A percentile compares a stretch with the other conserved stretches of the same genome.
These are phyloP conservation scores for Colletotrichum cuscutae DNA, from an alignment of 2,329 filamentous ascomycete species.

Conservation along the genomic window DNA sequence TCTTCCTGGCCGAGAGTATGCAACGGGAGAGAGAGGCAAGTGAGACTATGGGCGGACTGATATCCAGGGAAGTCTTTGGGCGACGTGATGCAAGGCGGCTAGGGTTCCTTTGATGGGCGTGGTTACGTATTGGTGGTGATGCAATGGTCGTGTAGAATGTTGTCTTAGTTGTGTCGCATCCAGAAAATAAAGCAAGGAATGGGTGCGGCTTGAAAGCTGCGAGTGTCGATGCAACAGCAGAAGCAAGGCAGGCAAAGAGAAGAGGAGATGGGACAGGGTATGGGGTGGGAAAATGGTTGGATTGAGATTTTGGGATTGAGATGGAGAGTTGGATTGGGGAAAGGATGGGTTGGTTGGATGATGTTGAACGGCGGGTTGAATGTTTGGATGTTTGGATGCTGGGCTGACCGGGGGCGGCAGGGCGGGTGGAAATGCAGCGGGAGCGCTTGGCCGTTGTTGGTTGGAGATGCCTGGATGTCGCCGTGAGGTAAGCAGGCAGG, in stretches of 20 bases:
- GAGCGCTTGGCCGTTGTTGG: not conserved
- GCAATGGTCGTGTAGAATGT: not conserved
- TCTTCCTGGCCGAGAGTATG: not conserved
- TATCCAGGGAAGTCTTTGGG: not conserved
- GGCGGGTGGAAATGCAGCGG: no score
- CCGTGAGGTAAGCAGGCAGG: not conserved
- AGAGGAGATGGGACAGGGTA: not conserved
- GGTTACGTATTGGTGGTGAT: not conserved
- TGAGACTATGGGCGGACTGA: not conserved
- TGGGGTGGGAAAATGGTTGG: not conserved
- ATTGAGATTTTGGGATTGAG: not conserved
- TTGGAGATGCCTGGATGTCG: not conserved
- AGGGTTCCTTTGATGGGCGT: not conserved
- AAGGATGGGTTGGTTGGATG: not conserved
- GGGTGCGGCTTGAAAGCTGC: not conserved
- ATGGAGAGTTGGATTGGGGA: not conserved
- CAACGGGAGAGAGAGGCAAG: not conserved
- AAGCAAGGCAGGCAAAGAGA: not conserved
- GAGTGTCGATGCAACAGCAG: not conserved
- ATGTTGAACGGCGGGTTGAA: not conserved
- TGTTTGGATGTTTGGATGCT: not conserved
- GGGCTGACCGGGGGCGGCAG: no score
- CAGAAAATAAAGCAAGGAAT: not conserved
- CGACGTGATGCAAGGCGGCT: not conserved
- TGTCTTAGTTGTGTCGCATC: not conserved